Percentiles rank a stretch among this genome's conserved stretches.
These are phyloP conservation scores for Amaranthus tricolor DNA, from an alignment of 179 eudicot species.

Conservation along the genomic window DNA sequence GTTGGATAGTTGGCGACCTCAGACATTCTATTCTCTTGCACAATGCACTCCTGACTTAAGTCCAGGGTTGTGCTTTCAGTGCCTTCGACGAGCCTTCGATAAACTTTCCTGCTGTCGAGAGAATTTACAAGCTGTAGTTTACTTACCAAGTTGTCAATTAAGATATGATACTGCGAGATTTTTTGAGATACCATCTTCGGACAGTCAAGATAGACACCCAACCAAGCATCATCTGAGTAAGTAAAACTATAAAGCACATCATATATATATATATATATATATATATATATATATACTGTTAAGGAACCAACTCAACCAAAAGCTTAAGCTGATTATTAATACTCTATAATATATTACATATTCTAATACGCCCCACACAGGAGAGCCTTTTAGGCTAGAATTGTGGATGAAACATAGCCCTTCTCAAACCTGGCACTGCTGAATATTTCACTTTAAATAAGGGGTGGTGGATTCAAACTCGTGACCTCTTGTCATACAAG, in stretches of 20 bases:
- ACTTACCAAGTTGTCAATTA: slow-evolving; percentile 20
- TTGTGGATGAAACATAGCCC: no score
- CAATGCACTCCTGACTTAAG: slow-evolving; percentile 23
- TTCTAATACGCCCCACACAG: no score
- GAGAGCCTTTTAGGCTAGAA: no score
- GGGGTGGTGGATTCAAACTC: no score
- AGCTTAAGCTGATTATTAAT: no score
- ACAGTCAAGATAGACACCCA: neutral
- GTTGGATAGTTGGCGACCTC: neutral
- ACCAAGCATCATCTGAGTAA: neutral
- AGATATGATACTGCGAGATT: slow-evolving; percentile 9
- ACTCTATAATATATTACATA: no score
- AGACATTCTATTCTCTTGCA: slow-evolving; percentile 15
- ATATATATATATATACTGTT: no score
- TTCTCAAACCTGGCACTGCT: no score
- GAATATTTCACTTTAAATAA: no score
- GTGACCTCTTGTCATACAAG: no score
- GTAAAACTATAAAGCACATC: neutral
- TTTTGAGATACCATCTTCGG: neutral
- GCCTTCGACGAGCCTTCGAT: slow-evolving; percentile 6
- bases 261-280: no score
- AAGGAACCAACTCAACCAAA: no score
- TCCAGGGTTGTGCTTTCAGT: neutral
- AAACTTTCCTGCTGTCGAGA: neutral
- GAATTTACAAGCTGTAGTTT: neutral